phyloP scores from a whole-genome alignment of 2,329 filamentous ascomycete genomes.

The Calonectria fujianensis region DNA sequence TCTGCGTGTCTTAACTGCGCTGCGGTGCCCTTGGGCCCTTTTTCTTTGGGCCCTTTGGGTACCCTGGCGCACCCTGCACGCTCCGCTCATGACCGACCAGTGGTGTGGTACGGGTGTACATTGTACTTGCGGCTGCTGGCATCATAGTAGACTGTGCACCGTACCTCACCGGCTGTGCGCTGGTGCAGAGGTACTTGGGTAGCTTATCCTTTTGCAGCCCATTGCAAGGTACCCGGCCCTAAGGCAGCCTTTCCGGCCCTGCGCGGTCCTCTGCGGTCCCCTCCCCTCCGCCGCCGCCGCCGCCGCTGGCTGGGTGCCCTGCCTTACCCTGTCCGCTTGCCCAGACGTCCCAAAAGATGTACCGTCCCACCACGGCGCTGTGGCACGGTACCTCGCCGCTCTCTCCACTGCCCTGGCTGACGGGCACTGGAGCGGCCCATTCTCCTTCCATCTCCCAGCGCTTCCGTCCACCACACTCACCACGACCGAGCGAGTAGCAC shows the following conservation, averaged over 20 bases:
- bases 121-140: conserved; percentile 27
- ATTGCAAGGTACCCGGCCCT: conserved; percentile 38
- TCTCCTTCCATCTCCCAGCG: conserved; percentile 34
- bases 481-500: conserved; percentile 21
- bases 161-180: conserved; percentile 28
- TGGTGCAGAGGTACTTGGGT: conserved; percentile 31
- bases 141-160: neutral
- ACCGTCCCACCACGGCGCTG: conserved; percentile 28
- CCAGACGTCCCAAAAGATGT: conserved; percentile 6
- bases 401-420: conserved; percentile 28
- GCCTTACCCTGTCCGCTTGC: conserved; percentile 1
- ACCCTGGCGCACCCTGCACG: conserved; percentile 13
- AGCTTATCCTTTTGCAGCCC: conserved; percentile 30
- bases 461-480: conserved; percentile 33
- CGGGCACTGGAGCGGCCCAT: conserved; percentile 20
- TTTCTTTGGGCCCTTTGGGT: conserved; percentile 1
- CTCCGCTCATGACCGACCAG: conserved; percentile 16
- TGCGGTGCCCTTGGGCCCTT: conserved; percentile 9
- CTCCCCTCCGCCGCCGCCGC: neutral
- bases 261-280: conserved; percentile 14
- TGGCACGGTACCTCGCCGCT: conserved; percentile 37
- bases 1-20: conserved; percentile 20
- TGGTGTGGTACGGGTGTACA: conserved; percentile 25
- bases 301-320: neutral
- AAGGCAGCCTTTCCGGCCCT: conserved; percentile 31